These are phyloP conservation scores for Amesomyces nigricolor DNA, from an alignment of 2,329 filamentous ascomycete species.

Conservation along the genomic window DNA sequence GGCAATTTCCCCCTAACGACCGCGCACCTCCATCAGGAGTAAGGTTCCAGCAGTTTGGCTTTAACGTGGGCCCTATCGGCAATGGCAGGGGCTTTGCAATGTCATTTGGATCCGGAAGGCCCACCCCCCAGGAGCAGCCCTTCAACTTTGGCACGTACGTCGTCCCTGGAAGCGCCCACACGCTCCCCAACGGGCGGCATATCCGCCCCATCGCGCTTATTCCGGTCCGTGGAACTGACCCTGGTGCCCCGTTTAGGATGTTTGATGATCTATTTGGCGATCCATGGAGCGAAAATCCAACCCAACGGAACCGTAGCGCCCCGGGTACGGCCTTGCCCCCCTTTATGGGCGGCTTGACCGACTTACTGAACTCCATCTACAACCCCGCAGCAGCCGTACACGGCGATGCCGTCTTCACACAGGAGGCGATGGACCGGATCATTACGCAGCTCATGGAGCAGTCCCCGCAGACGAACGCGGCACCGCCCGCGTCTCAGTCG, in stretches of 20 bases:
- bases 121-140: constrained; percentile 2
- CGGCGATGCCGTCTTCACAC: constrained; percentile 82
- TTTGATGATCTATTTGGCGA: constrained; percentile 42
- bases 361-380: constrained; percentile 48
- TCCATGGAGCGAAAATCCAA: constrained; percentile 23
- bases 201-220: constrained; percentile 8
- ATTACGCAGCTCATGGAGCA: constrained; percentile 86
- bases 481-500: constrained; percentile 70
- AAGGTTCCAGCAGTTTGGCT: constrained; percentile 35
- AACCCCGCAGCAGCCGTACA: constrained; percentile 48
- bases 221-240: constrained; percentile 30
- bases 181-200: background rate
- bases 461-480: constrained; percentile 67
- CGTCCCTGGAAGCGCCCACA: constrained; percentile 2
- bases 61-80: constrained; percentile 31
- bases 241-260: constrained; percentile 33
- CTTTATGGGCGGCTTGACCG: constrained; percentile 40
- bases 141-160: constrained; percentile 45
- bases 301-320: constrained; percentile 20
- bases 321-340: constrained; percentile 24
- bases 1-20: constrained; percentile 2
- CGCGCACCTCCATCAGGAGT: background rate
- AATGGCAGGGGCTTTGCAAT: background rate
- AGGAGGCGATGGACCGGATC: constrained; percentile 85
- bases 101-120: too few species aligned